Conservation (phyloP, 176 grass and related monocot species). For the Oryza glumipatula region DNA sequence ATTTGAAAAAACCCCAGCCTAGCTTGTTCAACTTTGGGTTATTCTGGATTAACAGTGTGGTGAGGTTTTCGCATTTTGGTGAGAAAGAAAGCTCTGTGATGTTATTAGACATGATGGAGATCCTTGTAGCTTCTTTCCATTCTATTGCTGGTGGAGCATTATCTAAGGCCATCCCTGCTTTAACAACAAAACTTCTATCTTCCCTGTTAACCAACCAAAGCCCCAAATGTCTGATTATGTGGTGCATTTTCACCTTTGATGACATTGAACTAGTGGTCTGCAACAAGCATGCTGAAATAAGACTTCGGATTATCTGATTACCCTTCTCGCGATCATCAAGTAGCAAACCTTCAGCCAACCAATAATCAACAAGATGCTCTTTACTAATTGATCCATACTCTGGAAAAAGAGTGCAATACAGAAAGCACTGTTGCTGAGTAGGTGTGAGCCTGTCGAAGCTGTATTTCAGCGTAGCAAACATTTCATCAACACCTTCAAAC, state of each 20-base stretch:
- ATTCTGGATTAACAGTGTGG: slow-evolving; percentile 71
- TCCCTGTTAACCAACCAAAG: slow-evolving; percentile 38
- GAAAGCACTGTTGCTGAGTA: slow-evolving; percentile 55
- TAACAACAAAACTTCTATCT: slow-evolving; percentile 49
- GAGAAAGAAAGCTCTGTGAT: slow-evolving; percentile 53
- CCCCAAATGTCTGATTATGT: slow-evolving; percentile 59
- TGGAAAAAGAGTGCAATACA: slow-evolving; percentile 76
- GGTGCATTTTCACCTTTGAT: slow-evolving; percentile 71
- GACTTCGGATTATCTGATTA: slow-evolving; percentile 48
- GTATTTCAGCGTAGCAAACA: slow-evolving; percentile 59
- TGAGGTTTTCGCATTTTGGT: slow-evolving; percentile 53
- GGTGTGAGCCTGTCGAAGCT: slow-evolving; percentile 62
- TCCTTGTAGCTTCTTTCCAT: slow-evolving; percentile 47
- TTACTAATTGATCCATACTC: slow-evolving; percentile 65
- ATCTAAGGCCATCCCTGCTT: slow-evolving; percentile 56
- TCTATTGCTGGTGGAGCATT: slow-evolving; percentile 40
- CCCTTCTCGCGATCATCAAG: slow-evolving; percentile 28
- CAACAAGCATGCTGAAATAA: slow-evolving; percentile 64
- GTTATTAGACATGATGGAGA: slow-evolving; percentile 85
- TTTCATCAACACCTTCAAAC: slow-evolving; percentile 52
- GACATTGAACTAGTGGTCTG: slow-evolving; percentile 50
- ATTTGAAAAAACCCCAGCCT: slow-evolving; percentile 53
- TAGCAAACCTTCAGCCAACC: slow-evolving; percentile 66
- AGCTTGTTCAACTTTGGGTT: slow-evolving; percentile 66
- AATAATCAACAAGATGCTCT: slow-evolving; percentile 66